These are phyloP conservation scores for Quercus phellos DNA, from an alignment of 331 rosid genomes.

Conservation along the genomic window DNA sequence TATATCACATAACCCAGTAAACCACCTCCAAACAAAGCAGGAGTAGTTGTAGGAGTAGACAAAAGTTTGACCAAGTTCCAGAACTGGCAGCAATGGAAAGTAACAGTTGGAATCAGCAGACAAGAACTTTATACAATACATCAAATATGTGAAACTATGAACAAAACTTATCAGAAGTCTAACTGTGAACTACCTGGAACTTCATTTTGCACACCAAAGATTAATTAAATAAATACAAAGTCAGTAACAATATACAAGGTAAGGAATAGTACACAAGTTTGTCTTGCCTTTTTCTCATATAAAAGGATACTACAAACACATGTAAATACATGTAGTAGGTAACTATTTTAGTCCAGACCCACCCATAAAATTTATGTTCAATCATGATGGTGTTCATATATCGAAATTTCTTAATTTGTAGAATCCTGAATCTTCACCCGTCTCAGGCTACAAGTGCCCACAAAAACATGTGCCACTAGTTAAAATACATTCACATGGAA, in stretches of 20 bases:
- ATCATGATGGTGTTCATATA: not conserved
- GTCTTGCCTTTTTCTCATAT: not conserved
- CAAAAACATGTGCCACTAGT: not conserved
- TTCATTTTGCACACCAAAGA: not conserved
- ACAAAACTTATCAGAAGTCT: conserved; percentile 3
- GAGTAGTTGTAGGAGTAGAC: conserved; percentile 60
- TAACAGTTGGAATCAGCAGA: conserved; percentile 23
- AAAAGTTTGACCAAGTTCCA: conserved; percentile 68
- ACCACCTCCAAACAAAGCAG: conserved; percentile 89
- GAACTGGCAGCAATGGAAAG: conserved; percentile 48
- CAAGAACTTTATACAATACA: conserved; percentile 8
- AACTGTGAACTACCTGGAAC: conserved; percentile 8
- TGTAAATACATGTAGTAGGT: not conserved
- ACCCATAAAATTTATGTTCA: not conserved
- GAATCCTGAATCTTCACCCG: not conserved
- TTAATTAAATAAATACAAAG: not conserved
- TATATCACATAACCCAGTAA: conserved; percentile 89
- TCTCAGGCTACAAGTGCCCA: not conserved
- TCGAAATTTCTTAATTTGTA: not conserved
- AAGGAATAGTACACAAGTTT: not conserved
- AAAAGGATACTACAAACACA: not conserved
- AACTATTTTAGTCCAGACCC: not conserved
- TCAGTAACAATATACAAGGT: not conserved
- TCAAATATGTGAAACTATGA: conserved; percentile 1
- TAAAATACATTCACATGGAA: not conserved